A percentile compares a stretch with the other conserved stretches of the same genome.
Conservation (phyloP, 78 protist genomes). For the Chrysochromulina parva region DNA sequence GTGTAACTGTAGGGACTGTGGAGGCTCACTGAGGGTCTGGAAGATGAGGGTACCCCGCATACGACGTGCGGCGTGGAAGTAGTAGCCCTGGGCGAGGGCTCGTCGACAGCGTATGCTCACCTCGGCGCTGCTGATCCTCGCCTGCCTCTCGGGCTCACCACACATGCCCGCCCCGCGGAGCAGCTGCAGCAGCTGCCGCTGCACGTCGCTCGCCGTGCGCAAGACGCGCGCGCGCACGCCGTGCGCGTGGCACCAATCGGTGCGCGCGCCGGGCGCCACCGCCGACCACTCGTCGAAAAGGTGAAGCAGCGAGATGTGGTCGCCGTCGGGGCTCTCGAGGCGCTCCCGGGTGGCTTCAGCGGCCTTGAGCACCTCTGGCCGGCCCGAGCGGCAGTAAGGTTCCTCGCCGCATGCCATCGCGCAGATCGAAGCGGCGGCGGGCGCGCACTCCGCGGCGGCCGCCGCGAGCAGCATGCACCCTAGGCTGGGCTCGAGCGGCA, state of each 20-base stretch:
- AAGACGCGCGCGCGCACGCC: not conserved
- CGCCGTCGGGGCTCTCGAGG: constrained; percentile 16
- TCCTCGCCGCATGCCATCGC: not conserved
- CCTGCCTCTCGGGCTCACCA: not conserved
- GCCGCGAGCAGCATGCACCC: not conserved
- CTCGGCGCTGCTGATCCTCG: not conserved
- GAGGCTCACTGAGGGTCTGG: not conserved
- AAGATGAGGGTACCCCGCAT: not conserved
- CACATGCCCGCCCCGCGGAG: not conserved
- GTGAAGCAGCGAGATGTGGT: not conserved
- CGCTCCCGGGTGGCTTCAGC: not conserved
- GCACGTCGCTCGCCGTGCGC: not conserved
- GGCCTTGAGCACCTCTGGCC: not conserved
- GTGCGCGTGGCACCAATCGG: not conserved
- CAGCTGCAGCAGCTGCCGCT: not conserved
- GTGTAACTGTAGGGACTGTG: not conserved
- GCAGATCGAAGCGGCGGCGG: not conserved
- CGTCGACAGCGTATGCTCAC: not conserved
- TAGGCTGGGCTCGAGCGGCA: not conserved
- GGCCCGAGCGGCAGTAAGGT: not conserved
- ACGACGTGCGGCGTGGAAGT: not conserved
- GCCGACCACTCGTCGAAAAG: not conserved
- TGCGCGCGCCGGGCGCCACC: not conserved
- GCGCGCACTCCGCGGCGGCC: not conserved
- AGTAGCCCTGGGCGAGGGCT: not conserved